Evolutionary conservation across 176 grass and related monocot genomes (phyloP), one percentile per base, ranked within the genome.

Genomic region (Calamus simplicifolius): DNA sequence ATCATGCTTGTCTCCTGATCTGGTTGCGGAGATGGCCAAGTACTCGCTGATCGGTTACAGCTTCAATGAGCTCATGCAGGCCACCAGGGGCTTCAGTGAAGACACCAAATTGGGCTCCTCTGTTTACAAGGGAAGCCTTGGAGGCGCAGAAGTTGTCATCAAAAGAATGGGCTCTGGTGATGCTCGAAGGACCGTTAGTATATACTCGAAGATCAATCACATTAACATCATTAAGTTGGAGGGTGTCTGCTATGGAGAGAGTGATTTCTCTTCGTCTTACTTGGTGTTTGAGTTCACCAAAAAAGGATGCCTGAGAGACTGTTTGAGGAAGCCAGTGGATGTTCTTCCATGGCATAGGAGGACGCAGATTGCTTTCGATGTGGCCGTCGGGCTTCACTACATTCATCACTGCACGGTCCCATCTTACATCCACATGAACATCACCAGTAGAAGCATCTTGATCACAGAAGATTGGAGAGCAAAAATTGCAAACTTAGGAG

Each of bases 341-440:
- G 25, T n/a, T 25, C 57, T 59, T 5, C 57, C 57, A 16, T 59
- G 57, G 57, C 26, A 31, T 5, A 59, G 25, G 27, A 59, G 57
- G 29, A 29, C 17, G 6, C 57, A 59, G 25, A 59, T 59, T 29
- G 57, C 27, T 59, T 35, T 59, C 4, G 27, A 59, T 1, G 57
- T 59, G 27, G 27, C 27, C 16, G 17, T 2, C 3, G 57, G 27
- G 23, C 57, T 59, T 59, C 57, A 59, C 27, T 59, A 59, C 26
- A 59, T 59, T 28, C 57, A 59, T 29, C 57, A 59, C 27, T 59
- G 57, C 6, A 59, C 57, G 6, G 26, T 35, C 15, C 27, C 57
- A 59, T 59, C 27, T 59, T 59, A 59, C 57, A 31, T 59, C 23
- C 57, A 59, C 57, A 17, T 59, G 57, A 59, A 59, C 57, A 59